A percentile compares a stretch with the other conserved stretches of the same genome.
phyloP scores from a whole-genome alignment of 495 filamentous ascomycete genomes.

The Neurospora sp. region DNA sequence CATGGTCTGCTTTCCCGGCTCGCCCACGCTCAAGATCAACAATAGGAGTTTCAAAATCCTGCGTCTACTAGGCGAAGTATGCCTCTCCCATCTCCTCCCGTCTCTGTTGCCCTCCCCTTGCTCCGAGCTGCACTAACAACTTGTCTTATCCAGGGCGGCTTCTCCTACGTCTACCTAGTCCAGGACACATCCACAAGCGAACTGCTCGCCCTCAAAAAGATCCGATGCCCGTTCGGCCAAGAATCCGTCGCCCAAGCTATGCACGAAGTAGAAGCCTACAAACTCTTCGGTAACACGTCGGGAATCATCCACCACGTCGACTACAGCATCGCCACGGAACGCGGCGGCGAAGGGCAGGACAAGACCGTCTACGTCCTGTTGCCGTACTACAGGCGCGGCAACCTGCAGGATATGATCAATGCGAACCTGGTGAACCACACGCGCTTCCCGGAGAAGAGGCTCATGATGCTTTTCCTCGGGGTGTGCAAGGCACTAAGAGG shows the following conservation, averaged over 20 bases:
- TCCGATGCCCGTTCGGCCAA: conserved; percentile 90
- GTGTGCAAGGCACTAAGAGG: conserved; percentile 78
- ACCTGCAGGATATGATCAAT: conserved; percentile 96
- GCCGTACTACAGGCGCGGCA: conserved; percentile 88
- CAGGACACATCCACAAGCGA: conserved; percentile 73
- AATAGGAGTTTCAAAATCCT: conserved; percentile 90
- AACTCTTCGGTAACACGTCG: conserved; percentile 66
- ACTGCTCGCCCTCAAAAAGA: conserved; percentile 94
- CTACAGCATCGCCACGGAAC: conserved; percentile 51
- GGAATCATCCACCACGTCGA: conserved; percentile 90
- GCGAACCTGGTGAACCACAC: conserved; percentile 96
- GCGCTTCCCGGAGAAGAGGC: conserved; percentile 73
- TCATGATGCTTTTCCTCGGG: conserved; percentile 86
- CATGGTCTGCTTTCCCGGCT: conserved; percentile 88
- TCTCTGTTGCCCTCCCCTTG: neutral
- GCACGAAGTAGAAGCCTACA: conserved; percentile 95
- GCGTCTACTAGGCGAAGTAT: conserved; percentile 79
- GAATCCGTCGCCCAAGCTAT: conserved; percentile 90
- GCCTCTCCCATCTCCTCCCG: neutral
- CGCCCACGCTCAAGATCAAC: conserved; percentile 91
- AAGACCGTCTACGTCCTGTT: conserved; percentile 97
- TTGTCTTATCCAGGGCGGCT: conserved; percentile 58
- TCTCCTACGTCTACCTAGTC: conserved; percentile 97
- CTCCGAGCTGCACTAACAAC: neutral
- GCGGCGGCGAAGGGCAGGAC: conserved; percentile 46